These are phyloP conservation scores for Trichomonascaceae sp. DNA, from an alignment of 1,139 yeast species.

Conservation along the genomic window DNA sequence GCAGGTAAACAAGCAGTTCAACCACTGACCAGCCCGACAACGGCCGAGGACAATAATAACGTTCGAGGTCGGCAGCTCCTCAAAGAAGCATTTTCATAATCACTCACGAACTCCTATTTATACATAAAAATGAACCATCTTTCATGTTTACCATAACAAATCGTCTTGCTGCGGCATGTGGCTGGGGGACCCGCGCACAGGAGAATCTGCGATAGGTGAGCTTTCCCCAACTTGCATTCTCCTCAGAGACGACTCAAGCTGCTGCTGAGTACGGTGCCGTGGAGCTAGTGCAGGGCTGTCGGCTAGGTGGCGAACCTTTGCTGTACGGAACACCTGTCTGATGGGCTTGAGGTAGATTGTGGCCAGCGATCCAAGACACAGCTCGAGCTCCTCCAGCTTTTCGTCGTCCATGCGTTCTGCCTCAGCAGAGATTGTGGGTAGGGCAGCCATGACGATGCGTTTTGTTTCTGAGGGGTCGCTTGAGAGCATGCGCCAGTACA, in stretches of 20 bases:
- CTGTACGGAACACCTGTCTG: conserved; percentile 57
- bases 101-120: too few relatives aligned
- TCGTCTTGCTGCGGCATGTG: too few relatives aligned
- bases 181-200: too few relatives aligned
- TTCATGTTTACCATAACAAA: too few relatives aligned
- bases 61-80: background rate
- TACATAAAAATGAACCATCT: too few relatives aligned
- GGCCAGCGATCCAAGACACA: conserved; percentile 71
- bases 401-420: conserved; percentile 60
- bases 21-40: background rate
- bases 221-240: background rate
- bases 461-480: conserved; percentile 32
- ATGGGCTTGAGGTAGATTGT: conserved; percentile 79
- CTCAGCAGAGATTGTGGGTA: conserved; percentile 55
- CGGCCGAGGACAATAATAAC: background rate
- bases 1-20: background rate
- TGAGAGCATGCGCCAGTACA: conserved; percentile 74
- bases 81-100: background rate
- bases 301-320: conserved; percentile 42
- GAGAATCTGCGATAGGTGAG: too few relatives aligned
- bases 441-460: conserved; percentile 42
- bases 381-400: conserved; percentile 66
- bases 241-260: background rate
- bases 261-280: conserved; percentile 11
- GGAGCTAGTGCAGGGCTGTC: conserved; percentile 50